phyloP scores from a whole-genome alignment of 2,329 filamentous ascomycete genomes.

The Colletotrichum melonis region DNA sequence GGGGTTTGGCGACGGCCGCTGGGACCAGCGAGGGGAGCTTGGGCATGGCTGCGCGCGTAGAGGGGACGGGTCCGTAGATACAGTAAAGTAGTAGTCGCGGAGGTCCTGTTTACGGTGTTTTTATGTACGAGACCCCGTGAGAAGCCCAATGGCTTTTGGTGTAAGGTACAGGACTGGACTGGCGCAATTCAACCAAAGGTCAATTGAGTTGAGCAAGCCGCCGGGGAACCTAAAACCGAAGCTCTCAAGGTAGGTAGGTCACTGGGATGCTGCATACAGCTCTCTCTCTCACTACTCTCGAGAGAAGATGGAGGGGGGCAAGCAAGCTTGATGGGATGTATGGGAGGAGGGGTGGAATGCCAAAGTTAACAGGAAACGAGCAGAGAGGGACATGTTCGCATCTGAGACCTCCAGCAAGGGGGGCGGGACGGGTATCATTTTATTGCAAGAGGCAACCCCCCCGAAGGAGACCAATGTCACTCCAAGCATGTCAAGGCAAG shows the following conservation, averaged over 20 bases:
- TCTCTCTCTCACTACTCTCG: neutral
- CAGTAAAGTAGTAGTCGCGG: neutral
- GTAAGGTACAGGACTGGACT: neutral
- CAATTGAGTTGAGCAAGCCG: slow-evolving; percentile 33
- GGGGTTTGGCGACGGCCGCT: slow-evolving; percentile 49
- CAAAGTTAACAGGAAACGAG: slow-evolving; percentile 17
- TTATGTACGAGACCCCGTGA: neutral
- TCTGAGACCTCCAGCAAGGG: slow-evolving; percentile 29
- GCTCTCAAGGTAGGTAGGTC: slow-evolving; percentile 19
- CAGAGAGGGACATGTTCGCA: slow-evolving; percentile 2
- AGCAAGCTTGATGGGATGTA: neutral
- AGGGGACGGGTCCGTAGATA: neutral
- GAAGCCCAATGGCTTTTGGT: neutral
- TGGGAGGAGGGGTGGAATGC: slow-evolving; percentile 24
- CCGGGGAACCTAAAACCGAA: slow-evolving; percentile 26
- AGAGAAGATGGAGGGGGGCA: slow-evolving; percentile 21
- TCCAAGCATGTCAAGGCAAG: neutral
- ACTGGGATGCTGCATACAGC: slow-evolving; percentile 20
- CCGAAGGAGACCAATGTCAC: neutral
- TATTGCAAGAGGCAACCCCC: slow-evolving; percentile 7
- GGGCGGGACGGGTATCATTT: slow-evolving; percentile 24
- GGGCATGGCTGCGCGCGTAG: slow-evolving; percentile 28
- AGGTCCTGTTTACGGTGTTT: neutral
- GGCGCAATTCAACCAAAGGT: neutral
- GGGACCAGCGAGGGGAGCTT: slow-evolving; percentile 49